Evolutionary conservation across 108 stramenopile species (phyloP).

Genomic region (Cyclotella baltica): DNA sequence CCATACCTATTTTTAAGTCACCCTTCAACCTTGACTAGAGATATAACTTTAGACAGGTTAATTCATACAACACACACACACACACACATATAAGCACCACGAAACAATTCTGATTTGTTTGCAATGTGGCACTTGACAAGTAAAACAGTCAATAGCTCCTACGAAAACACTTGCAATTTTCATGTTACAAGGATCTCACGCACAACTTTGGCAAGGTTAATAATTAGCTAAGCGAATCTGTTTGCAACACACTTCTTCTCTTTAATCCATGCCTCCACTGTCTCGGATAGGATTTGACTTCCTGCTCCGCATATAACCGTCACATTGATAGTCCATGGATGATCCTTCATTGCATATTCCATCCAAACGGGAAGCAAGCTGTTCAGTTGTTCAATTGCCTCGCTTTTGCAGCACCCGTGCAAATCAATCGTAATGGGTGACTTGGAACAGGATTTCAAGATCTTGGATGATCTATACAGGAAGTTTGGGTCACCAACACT

Average conservation of each 20-base stretch:
- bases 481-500: background rate
- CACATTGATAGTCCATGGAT: background rate
- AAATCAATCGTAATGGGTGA: background rate
- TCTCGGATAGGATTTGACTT: background rate
- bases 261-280: background rate
- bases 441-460: background rate
- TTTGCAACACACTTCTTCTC: background rate
- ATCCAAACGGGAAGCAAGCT: background rate
- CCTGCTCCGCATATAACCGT: background rate
- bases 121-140: no score
- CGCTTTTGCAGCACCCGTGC: background rate
- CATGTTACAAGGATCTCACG: no score
- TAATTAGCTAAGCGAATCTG: background rate
- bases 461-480: conserved; percentile 3
- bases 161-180: no score
- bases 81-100: no score
- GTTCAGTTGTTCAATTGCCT: background rate
- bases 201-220: no score
- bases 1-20: no score
- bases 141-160: no score
- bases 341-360: background rate
- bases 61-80: no score
- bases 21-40: no score
- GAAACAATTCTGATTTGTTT: no score
- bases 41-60: no score